These are phyloP conservation scores for Macrolepiota albuminosa DNA, from an alignment of 768 basidiomycete species.

Conservation along the genomic window DNA sequence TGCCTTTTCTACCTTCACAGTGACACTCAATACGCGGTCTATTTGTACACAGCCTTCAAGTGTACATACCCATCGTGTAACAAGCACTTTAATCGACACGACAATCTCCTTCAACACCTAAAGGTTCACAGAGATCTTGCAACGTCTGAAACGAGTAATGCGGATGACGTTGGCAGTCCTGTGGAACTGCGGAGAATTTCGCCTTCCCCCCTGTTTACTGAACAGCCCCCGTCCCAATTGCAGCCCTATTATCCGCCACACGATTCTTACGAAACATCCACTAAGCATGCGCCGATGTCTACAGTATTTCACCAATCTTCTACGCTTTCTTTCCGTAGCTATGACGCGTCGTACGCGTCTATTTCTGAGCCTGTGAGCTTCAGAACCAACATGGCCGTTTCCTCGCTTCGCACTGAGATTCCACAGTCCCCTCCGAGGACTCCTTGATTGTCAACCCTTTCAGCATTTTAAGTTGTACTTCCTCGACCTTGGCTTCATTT, in stretches of 20 bases:
- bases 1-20: conserved; percentile 10
- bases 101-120: conserved; percentile 77
- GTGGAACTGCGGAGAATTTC: conserved; percentile 8
- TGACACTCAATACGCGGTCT: conserved; percentile 15
- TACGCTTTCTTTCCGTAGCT: conserved; percentile 3
- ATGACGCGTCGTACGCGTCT: conserved; percentile 8
- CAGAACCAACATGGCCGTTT: conserved; percentile 38
- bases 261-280: conserved; percentile 10
- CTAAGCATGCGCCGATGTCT: conserved; percentile 3
- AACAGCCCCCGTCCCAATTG: conserved; percentile 7
- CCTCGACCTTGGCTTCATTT: background rate
- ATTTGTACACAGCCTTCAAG: conserved; percentile 50
- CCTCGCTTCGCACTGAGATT: conserved; percentile 38
- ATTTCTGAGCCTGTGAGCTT: conserved; percentile 23
- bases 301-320: conserved; percentile 5
- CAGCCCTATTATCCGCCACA: conserved; percentile 10
- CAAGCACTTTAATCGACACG: conserved; percentile 74
- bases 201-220: conserved; percentile 9
- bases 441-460: background rate
- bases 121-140: conserved; percentile 54
- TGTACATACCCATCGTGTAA: conserved; percentile 65
- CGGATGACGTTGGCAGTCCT: conserved; percentile 12
- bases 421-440: conserved; percentile 22
- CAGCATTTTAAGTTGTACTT: background rate
- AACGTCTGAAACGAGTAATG: conserved; percentile 8